A percentile compares a stretch with the other conserved stretches of the same genome.
These are phyloP conservation scores for Colletotrichum horii DNA, from an alignment of 2,329 filamentous ascomycete genomes.

Conservation along the genomic window DNA sequence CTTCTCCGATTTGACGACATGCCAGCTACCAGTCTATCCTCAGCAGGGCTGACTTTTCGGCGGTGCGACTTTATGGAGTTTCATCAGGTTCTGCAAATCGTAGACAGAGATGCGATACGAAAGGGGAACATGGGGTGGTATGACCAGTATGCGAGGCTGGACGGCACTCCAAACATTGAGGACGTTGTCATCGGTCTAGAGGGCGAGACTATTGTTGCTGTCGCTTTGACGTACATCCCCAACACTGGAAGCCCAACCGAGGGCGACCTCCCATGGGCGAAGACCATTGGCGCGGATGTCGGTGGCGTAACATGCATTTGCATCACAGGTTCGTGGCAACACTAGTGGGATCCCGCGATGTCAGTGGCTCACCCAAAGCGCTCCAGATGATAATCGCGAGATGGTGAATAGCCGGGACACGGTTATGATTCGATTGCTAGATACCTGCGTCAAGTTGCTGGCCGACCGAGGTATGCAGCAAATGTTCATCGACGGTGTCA, in stretches of 20 bases:
- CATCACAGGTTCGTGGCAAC: constrained; percentile 52
- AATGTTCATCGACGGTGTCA: constrained; percentile 62
- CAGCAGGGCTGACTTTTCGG: constrained; percentile 47
- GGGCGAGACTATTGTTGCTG: constrained; percentile 52
- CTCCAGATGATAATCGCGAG: constrained; percentile 47
- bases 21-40: constrained; percentile 43
- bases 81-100: constrained; percentile 52
- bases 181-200: constrained; percentile 62
- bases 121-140: constrained; percentile 62
- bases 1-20: constrained; percentile 57
- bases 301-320: constrained; percentile 67
- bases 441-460: constrained; percentile 55
- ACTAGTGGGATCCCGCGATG: background rate
- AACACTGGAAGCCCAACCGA: constrained; percentile 49
- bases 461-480: constrained; percentile 54
- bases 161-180: constrained; percentile 50
- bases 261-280: constrained; percentile 61
- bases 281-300: constrained; percentile 52
- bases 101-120: constrained; percentile 50
- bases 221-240: constrained; percentile 59
- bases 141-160: constrained; percentile 61
- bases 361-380: background rate
- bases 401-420: constrained; percentile 50
- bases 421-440: constrained; percentile 58
- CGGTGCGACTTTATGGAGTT: constrained; percentile 52